phyloP scores from a whole-genome alignment of 2,329 filamentous ascomycete genomes.

The Hymenoscyphus scutula region DNA sequence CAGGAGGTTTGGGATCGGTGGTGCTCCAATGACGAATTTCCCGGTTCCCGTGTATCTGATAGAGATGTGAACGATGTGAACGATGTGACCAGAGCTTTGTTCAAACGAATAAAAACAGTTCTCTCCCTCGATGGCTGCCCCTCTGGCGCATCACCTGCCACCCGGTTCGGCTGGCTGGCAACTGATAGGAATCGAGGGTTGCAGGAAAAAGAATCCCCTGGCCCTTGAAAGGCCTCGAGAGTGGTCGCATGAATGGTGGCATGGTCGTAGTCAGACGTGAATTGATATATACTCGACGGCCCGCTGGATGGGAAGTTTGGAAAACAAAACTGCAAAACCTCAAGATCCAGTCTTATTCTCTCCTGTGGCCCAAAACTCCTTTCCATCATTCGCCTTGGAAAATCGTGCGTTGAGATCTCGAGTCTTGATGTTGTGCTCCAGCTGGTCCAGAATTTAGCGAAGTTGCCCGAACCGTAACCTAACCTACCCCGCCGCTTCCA shows the following conservation, averaged over 20 bases:
- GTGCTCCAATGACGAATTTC: background rate
- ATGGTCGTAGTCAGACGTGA: background rate
- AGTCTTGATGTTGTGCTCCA: background rate
- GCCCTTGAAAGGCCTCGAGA: background rate
- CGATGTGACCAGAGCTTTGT: background rate
- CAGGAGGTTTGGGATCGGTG: background rate
- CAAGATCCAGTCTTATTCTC: background rate
- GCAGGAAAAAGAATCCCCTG: background rate
- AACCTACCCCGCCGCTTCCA: too few relatives aligned
- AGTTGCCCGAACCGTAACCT: background rate
- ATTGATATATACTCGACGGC: background rate
- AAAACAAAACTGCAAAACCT: background rate
- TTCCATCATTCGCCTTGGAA: background rate
- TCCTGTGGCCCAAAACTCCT: background rate
- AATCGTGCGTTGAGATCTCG: background rate
- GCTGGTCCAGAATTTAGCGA: background rate
- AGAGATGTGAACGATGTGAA: too few relatives aligned
- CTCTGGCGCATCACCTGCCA: background rate
- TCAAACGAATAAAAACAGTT: background rate
- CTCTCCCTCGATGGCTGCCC: background rate
- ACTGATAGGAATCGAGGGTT: background rate
- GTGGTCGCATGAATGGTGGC: background rate
- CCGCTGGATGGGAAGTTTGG: background rate
- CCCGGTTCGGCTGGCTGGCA: background rate
- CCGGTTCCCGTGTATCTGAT: background rate